Conservation (phyloP, 1,284 basidiomycete genomes). For the Ustilago cynodontis region DNA sequence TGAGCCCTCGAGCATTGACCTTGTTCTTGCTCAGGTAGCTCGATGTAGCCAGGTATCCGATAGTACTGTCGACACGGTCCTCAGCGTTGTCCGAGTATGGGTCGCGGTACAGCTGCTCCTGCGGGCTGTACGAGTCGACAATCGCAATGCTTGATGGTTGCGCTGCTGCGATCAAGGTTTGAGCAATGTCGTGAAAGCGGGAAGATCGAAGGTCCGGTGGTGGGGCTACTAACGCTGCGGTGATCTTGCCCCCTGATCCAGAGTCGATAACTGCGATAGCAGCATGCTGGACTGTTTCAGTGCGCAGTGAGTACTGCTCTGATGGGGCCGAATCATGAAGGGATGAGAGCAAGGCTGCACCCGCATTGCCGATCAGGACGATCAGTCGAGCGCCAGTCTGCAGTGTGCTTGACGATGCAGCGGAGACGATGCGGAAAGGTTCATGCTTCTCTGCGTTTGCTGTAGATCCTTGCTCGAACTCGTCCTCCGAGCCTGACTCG, state of each 20-base stretch:
- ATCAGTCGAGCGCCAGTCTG: constrained; percentile 14
- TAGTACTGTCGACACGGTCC: neutral
- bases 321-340: constrained; percentile 7
- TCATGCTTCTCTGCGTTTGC: no score
- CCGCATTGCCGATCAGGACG: constrained; percentile 29
- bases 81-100: constrained; percentile 10
- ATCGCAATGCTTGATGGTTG: constrained; percentile 35
- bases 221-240: constrained; percentile 21
- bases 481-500: constrained; percentile 50
- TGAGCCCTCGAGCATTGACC: constrained; percentile 14
- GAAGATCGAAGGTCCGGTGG: constrained; percentile 17
- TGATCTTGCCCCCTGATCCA: constrained; percentile 4
- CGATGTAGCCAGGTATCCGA: constrained; percentile 34
- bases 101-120: constrained; percentile 31
- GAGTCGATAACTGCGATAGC: constrained; percentile 14
- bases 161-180: constrained; percentile 17
- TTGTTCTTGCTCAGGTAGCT: constrained; percentile 10
- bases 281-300: constrained; percentile 27
- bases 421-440: constrained; percentile 4
- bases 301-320: constrained; percentile 18
- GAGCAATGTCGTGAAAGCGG: constrained; percentile 27
- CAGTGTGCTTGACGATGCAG: neutral
- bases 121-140: constrained; percentile 39
- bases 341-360: constrained; percentile 16
- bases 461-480: no score